phyloP scores from a whole-genome alignment of 306 rosid genomes.

The Prunus fruticosa region DNA sequence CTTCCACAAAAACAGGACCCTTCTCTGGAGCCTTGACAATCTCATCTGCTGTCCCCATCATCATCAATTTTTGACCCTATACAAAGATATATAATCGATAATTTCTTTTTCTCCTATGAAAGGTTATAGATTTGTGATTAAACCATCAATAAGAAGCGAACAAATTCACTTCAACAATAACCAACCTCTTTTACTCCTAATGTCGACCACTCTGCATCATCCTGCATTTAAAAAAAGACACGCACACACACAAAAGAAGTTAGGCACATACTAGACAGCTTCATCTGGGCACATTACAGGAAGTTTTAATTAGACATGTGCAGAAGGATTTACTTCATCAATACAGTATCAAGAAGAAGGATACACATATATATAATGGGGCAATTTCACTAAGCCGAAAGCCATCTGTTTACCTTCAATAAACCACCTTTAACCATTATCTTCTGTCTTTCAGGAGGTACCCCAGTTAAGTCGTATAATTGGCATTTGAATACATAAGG shows the following conservation, averaged over 20 bases:
- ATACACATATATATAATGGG: neutral
- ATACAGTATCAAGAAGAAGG: constrained; percentile 10
- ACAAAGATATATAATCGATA: constrained; percentile 6
- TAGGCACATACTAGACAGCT: neutral
- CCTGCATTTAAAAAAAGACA: constrained; percentile 48
- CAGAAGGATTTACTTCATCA: neutral
- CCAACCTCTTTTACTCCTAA: constrained; percentile 81
- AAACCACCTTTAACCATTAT: constrained; percentile 99
- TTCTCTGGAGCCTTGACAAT: constrained; percentile 88
- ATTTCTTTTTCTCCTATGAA: neutral
- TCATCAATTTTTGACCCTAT: constrained; percentile 97
- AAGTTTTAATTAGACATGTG: neutral
- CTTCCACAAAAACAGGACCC: constrained; percentile 88
- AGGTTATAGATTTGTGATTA: neutral
- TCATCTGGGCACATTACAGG: neutral
- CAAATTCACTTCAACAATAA: constrained; percentile 21
- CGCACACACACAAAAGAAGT: constrained; percentile 6
- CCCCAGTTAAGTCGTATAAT: constrained; percentile 87
- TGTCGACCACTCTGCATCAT: constrained; percentile 85
- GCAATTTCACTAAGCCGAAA: neutral
- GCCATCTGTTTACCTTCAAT: constrained; percentile 60
- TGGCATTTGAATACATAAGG: constrained; percentile 94
- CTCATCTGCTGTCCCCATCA: constrained; percentile 99
- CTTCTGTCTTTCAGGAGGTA: constrained; percentile 96
- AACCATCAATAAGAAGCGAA: neutral